Base-by-base conservation (phyloP, 2,329 filamentous ascomycete species). In the Colletotrichum sp. region DNA sequence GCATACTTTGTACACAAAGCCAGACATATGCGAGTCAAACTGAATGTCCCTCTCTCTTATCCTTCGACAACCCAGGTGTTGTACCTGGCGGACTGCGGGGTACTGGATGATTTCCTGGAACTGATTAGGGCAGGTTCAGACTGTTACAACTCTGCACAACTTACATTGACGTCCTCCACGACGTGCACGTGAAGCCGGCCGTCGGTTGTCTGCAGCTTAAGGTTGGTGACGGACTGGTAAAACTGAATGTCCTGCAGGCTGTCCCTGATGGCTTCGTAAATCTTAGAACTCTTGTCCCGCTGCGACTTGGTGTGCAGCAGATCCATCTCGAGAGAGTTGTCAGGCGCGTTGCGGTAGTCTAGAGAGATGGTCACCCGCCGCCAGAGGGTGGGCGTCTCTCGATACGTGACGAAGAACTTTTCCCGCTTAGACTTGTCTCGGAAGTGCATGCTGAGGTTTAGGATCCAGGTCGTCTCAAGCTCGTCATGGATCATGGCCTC, bases 371-470 rank as follows among this genome's bases (percentile, higher is more conserved):
- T 98, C 66, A 99, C 94, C 66, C 96, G 91, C 71, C 95, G 92
- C 95, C 96, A 98, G 76, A 92, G 88, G 77, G 91, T 93, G 5
- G 95, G 92, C 77, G 91, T 94, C 6, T 95, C 93, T 64, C 96
- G 95, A 83, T 95, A 99, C 0, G 97, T 98, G 77, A 99, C 93
- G 84, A 98, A 99, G 87, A 98, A 98, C 84, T 99, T 99, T 84
- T 99, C 97, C 58, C 96, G 91, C 80, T 95, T 94, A 15, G 96
- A 97, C 80, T 94, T 93, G 85, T 99, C 97, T 75, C 96, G 92
- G 84, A 98, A 99, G 84, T 98, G 96, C 97, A 99, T 98, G 85
- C 96, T 98, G 76, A 98, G 90, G 82, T 99, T 99, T 79, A 99
- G 88, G 76, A 99, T 98, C 97, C 97, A 99, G 81, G 91, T 93